phyloP scores from a whole-genome alignment of 768 basidiomycete genomes.

The Phylloporus scabripes region DNA sequence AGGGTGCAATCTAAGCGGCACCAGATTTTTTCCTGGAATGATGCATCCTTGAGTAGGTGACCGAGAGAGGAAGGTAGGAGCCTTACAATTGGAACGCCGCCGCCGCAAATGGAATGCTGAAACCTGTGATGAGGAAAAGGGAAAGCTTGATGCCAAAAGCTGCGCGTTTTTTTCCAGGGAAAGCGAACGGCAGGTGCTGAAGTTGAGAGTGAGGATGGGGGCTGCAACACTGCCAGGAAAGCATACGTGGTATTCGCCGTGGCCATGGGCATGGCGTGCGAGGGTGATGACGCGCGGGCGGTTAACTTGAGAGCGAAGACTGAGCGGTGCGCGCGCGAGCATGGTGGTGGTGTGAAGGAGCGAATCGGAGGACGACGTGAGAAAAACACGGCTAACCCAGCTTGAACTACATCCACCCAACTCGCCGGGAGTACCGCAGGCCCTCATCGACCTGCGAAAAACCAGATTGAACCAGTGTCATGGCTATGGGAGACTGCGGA shows the following conservation, averaged over 20 bases:
- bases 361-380: constrained; percentile 14
- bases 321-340: constrained; percentile 41
- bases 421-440: neutral
- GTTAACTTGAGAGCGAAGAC: constrained; percentile 35
- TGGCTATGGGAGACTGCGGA: neutral
- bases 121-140: constrained; percentile 45
- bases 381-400: constrained; percentile 6
- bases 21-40: constrained; percentile 37
- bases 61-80: neutral
- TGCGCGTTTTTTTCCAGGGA: constrained; percentile 46
- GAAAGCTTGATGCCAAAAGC: constrained; percentile 35
- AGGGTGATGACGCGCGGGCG: constrained; percentile 24
- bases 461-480: neutral
- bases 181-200: constrained; percentile 54
- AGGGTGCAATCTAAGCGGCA: constrained; percentile 20
- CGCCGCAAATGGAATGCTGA: constrained; percentile 64
- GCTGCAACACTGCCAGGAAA: neutral
- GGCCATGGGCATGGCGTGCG: constrained; percentile 45
- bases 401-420: neutral
- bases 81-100: constrained; percentile 61
- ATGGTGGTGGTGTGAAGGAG: constrained; percentile 32
- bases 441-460: neutral
- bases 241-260: constrained; percentile 50
- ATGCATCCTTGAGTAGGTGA: constrained; percentile 3
- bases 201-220: neutral